Percentiles rank a stretch among this genome's conserved stretches.
Conservation (phyloP, 805 yeast genomes). For the Metschnikowia dekortorum region DNA sequence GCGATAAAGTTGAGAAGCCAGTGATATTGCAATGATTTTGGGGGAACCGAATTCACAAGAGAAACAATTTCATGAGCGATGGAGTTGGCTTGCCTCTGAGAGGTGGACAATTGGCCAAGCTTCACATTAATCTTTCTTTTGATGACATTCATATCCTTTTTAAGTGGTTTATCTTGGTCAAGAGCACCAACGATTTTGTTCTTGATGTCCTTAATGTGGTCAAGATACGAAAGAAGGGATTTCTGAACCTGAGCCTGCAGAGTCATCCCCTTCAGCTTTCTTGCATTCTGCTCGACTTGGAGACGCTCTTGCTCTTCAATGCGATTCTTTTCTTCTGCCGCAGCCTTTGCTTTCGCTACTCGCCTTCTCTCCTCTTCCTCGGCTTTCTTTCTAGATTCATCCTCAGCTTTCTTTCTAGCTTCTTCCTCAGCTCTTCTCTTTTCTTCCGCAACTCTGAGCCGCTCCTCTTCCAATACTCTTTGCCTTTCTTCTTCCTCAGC, state of each 20-base stretch:
- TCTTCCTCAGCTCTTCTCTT: slow-evolving; percentile 13
- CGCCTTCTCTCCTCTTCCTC: slow-evolving; percentile 11
- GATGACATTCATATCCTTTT: slow-evolving; percentile 51
- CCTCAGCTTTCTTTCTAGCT: slow-evolving; percentile 12
- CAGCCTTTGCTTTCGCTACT: slow-evolving; percentile 7
- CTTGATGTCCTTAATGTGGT: slow-evolving; percentile 57
- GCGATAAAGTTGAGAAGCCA: slow-evolving; percentile 83
- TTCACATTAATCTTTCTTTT: slow-evolving; percentile 81
- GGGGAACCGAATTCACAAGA: slow-evolving; percentile 46
- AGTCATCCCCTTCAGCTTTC: slow-evolving; percentile 28
- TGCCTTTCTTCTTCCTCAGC: slow-evolving; percentile 6
- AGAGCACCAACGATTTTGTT: slow-evolving; percentile 53
- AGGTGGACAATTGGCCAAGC: slow-evolving; percentile 86
- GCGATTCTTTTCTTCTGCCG: slow-evolving; percentile 20
- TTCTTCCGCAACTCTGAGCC: slow-evolving; percentile 13
- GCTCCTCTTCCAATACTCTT: slow-evolving; percentile 9
- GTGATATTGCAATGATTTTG: slow-evolving; percentile 46
- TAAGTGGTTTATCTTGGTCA: slow-evolving; percentile 44
- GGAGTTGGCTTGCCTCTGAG: slow-evolving; percentile 51
- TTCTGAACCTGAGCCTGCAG: slow-evolving; percentile 36
- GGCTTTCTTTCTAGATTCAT: slow-evolving; percentile 16
- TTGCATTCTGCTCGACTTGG: slow-evolving; percentile 13
- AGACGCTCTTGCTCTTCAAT: slow-evolving; percentile 12
- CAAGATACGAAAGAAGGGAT: slow-evolving; percentile 44
- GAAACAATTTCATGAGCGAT: slow-evolving; percentile 49